Base-by-base conservation (phyloP, 495 filamentous ascomycete species). In the Neurospora sp. region DNA sequence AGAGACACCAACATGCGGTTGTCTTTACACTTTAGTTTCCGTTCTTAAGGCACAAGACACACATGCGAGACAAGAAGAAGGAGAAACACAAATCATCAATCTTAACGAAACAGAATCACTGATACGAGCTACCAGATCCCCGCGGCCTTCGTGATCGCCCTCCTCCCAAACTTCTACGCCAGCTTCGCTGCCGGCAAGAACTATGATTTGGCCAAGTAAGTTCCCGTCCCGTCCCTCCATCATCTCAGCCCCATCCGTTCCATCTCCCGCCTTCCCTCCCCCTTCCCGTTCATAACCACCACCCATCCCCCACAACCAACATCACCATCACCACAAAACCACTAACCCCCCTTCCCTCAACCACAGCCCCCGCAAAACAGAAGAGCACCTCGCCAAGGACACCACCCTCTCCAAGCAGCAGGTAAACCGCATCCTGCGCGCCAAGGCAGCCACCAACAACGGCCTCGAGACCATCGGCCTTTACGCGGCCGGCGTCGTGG, bases 401-500 rank as follows among this genome's bases (percentile, higher is more conserved):
- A 81, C 82, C 6, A 72, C 81, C 16, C 31, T 86, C 62, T 80
- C 84, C 78, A 84, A 85, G 71, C 27, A 20, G 54, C 31, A 59
- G 23, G 4, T 41, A 71, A 73, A 70, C 18, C 81, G 80, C 46
- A 85, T 89, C 76, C 59, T 79, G 35, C 85, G 86, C 66, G 86
- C 84, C 75, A 83, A 86, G 69, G 78, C 83, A 6, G 85, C 85
- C n/a, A 54, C 77, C 16, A 70, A 78, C 37, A 89, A 89, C 72
- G 84, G 79, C 70, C 83, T 86, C 71, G 86, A 89, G 77, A 85
- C 84, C 23, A 75, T 89, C 23, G 82, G 81, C 39, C 73, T 87
- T 37, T 88, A 81, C 77, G 85, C 86, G 0, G 84, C 85, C 0
- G 84, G 78, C 44, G 83, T 89, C 27, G 84, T 85, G 10, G 87